Evolutionary conservation across 2,329 filamentous ascomycete genomes (phyloP).

Genomic region (Diaporthe vexans): DNA sequence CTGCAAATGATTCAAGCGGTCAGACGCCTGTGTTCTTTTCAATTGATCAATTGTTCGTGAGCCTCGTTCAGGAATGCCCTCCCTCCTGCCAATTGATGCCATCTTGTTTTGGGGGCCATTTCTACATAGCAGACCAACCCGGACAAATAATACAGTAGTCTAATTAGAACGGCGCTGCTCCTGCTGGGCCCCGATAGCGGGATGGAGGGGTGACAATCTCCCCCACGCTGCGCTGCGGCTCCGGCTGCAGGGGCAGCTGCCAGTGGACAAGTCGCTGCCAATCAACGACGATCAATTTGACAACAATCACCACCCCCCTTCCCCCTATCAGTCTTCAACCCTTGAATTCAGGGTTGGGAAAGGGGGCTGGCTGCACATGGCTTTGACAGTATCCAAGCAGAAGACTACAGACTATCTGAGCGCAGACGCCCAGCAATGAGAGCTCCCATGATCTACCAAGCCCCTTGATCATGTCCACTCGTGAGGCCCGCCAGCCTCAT

Average conservation of each 20-base stretch:
- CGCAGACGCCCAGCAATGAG: not conserved
- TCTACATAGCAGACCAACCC: not conserved
- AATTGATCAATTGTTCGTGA: slow-evolving; percentile 19
- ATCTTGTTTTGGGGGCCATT: not conserved
- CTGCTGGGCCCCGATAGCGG: slow-evolving; percentile 38
- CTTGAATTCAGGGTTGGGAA: not conserved
- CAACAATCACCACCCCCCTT: not conserved
- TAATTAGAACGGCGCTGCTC: not conserved
- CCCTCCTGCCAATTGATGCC: not conserved
- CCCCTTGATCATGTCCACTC: slow-evolving; percentile 33
- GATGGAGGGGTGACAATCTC: slow-evolving; percentile 36
- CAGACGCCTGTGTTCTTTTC: not conserved
- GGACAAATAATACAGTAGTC: not conserved
- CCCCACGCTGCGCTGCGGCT: slow-evolving; percentile 30
- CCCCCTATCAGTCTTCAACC: not conserved
- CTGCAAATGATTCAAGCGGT: slow-evolving; percentile 28
- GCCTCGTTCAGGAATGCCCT: not conserved
- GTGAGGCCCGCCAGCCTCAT: slow-evolving; percentile 38
- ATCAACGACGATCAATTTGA: slow-evolving; percentile 29
- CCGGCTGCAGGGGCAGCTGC: not conserved
- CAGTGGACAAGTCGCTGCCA: not conserved
- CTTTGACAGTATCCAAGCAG: not conserved
- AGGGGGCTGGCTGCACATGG: slow-evolving; percentile 13
- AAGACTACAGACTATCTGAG: not conserved
- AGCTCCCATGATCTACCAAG: slow-evolving; percentile 8